Evolutionary conservation across 1,139 yeast genomes (phyloP).

Genomic region (Pichia sp.): DNA sequence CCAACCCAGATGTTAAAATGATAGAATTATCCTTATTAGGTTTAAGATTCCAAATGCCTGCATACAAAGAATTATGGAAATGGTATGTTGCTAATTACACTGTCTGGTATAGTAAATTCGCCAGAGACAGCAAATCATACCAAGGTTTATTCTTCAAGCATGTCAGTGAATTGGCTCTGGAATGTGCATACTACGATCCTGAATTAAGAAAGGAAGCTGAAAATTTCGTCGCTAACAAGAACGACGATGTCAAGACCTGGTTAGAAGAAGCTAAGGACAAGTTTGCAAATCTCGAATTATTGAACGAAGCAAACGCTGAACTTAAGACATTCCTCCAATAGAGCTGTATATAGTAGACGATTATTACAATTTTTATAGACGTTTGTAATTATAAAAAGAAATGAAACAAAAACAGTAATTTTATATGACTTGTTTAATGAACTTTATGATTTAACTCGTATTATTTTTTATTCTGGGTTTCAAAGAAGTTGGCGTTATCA

Average conservation of each 20-base stretch:
- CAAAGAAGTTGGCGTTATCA: slow-evolving; percentile 27
- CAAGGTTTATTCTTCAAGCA: slow-evolving; percentile 27
- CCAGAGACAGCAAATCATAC: slow-evolving; percentile 19
- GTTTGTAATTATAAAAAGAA: too few relatives aligned
- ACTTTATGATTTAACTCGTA: too few relatives aligned
- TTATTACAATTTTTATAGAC: too few relatives aligned
- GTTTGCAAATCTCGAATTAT: slow-evolving; percentile 18
- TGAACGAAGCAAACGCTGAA: slow-evolving; percentile 24
- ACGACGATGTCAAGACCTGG: slow-evolving; percentile 21
- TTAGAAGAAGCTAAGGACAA: slow-evolving; percentile 20
- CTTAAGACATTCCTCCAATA: slow-evolving; percentile 14
- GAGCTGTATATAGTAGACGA: too few relatives aligned
- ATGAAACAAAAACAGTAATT: too few relatives aligned
- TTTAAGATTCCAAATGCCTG: slow-evolving; percentile 35
- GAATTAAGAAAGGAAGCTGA: slow-evolving; percentile 22
- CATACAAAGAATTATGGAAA: slow-evolving; percentile 40
- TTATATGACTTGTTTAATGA: too few relatives aligned
- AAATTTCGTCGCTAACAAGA: slow-evolving; percentile 17
- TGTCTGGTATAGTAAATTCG: slow-evolving; percentile 46
- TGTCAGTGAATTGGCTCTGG: slow-evolving; percentile 26
- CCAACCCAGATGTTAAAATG: slow-evolving; percentile 52
- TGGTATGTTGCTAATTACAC: slow-evolving; percentile 57
- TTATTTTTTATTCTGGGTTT: slow-evolving; percentile 17
- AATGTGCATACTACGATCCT: slow-evolving; percentile 26
- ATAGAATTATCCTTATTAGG: slow-evolving; percentile 59